These are phyloP conservation scores for Galerina marginata DNA, from an alignment of 768 basidiomycete species.

Conservation along the genomic window DNA sequence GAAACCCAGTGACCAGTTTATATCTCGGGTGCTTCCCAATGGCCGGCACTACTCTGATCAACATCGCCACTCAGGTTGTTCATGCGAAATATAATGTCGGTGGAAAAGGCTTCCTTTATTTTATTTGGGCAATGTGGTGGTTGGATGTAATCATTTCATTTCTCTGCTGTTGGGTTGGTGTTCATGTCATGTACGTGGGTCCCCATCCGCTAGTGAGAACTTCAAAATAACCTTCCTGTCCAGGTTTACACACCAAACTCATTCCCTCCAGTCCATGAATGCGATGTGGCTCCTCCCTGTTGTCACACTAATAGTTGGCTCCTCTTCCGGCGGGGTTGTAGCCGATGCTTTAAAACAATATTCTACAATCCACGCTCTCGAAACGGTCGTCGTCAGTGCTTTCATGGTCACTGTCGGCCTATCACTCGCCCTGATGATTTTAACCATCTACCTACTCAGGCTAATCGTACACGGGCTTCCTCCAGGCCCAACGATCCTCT, in stretches of 20 bases:
- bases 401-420: constrained; percentile 63
- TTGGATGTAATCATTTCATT: constrained; percentile 60
- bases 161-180: constrained; percentile 61
- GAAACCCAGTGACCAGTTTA: constrained; percentile 50
- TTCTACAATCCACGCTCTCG: constrained; percentile 52
- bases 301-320: constrained; percentile 72
- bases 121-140: constrained; percentile 76
- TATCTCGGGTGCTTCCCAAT: constrained; percentile 59
- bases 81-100: constrained; percentile 51
- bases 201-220: neutral
- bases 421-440: constrained; percentile 65
- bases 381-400: constrained; percentile 59
- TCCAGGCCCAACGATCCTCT: constrained; percentile 51
- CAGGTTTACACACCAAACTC: constrained; percentile 62
- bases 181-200: constrained; percentile 68
- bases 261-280: constrained; percentile 61
- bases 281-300: constrained; percentile 78
- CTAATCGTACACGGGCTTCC: constrained; percentile 63
- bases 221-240: neutral
- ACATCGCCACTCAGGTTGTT: constrained; percentile 51
- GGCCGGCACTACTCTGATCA: constrained; percentile 65
- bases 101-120: constrained; percentile 55
- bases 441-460: constrained; percentile 66
- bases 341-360: constrained; percentile 51
- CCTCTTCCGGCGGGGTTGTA: constrained; percentile 69